Evolutionary conservation across 208 protist genomes (phyloP), one percentile per base, ranked within the genome.

Genomic region (Acanthamoeba royreba): DNA sequence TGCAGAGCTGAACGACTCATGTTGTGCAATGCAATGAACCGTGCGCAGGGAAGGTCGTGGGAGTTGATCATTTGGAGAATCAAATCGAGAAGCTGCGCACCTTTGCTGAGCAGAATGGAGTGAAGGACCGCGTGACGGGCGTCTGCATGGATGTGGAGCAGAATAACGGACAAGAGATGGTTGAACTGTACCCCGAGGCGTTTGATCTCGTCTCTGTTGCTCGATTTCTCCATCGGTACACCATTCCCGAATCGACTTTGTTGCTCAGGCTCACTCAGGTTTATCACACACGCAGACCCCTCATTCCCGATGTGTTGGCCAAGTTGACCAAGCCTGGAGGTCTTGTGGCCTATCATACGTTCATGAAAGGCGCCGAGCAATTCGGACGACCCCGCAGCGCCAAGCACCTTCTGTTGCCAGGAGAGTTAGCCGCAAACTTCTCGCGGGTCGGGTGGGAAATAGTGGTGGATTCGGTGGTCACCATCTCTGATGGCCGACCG

Each of bases 331-430:
- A 58, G 79, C 46, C 79, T 22, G 49, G 49, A 19, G 79, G 79
- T 1, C 1, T 87, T 42, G 43, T 87, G 45, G 49, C 49, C 46
- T 87, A 87, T 22, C 79, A 87, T 47, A 87, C 79, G 13, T 87
- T 87, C 49, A 87, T 87, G 79, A 61, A 87, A 28, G 79, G 79
- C 46, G 38, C 46, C 11, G 79, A 87, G 46, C 79, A 61, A 38
- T 87, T 52, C 28, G 79, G 79, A 3, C 79, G 79, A 13, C 79
- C 79, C 2, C 43, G 79, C 43, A 87, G 45, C 79, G 11, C 43
- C 46, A 87, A 87, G 79, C 79, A 87, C 45, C 49, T 87, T 9
- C 31, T 87, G 15, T 33, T 63, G 45, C 46, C 43, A 5, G 79
- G 45, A 25, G 79, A 87, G 79, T 47, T 87, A 1, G 79, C 79